Base-by-base conservation (phyloP, 805 yeast species). In the Monosporozyma servazzii region DNA sequence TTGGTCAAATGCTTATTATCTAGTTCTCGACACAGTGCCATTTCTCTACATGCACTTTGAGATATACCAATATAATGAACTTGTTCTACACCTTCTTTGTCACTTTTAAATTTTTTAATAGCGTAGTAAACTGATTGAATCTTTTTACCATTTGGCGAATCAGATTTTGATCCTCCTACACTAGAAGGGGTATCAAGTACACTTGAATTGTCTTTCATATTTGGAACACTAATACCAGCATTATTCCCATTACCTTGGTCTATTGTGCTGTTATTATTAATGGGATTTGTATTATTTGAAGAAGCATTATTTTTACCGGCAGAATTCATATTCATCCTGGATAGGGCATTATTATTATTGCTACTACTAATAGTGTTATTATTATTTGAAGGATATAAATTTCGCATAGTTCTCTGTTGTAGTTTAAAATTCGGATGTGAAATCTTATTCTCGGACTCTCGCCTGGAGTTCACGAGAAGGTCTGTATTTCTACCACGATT, bases 21-120 rank as follows among this genome's bases (percentile, higher is more conserved):
- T 50, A 93, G 72, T 65, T 93, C 99, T 47, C 95, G 77, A 67
- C 98, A 93, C 20, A 93, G 73, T 0, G 96, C 86, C 91, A 95
- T 89, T 68, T 95, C 99, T 56, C 99, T 75, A 45, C 95, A 87
- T 1, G 98, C 99, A 60, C 91, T 82, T 68, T 93, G 99, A 1
- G 96, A 88, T 13, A 93, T 87, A 2, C 99, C 98, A 0, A 97
- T 89, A 62, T 89, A 91, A 69, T 86, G 93, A 10, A 85, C 69
- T 25, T 84, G 81, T 61, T 90, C 97, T 31, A 73, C 74, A 52
- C 91, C 91, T 56, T 90, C 95, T 61, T 88, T 82, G 60, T 95
- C 99, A 30, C 89, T 84, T 66, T 93, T 93, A 75, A 93, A 93
- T 71, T 91, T 93, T 67, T 93, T 93, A 60, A 93, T 93, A 5